Evolutionary conservation across 495 filamentous ascomycete species (phyloP), one percentile per base, ranked within the genome.

Genomic region (Xylaria cubensis): DNA sequence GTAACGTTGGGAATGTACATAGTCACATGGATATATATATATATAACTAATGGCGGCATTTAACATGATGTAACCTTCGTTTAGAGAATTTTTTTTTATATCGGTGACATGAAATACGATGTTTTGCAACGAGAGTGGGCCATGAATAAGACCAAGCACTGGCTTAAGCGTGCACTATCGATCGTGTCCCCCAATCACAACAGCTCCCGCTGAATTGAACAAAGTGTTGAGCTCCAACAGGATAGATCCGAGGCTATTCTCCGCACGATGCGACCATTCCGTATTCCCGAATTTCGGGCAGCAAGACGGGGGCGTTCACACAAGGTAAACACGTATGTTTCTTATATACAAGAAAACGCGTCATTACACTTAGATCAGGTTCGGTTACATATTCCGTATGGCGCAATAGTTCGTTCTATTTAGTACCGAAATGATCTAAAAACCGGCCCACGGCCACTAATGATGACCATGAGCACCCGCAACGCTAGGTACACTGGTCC

Each of bases 351-450:
- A 15, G 32, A 15, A 56, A 67, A 67, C 65, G 50, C n/a, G 65
- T 36, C 50, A 67, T 36, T 19, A 19, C 29, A 51, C 36, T 39
- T 34, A 42, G 62, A 5, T 67, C 5, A 42, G 65, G 50, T 67
- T 29, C 65, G 65, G 65, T 56, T 67, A 32, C 21, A 39, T 36
- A 42, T 67, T 44, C 65, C 65, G 50, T 42, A 42, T 29, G 36
- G 36, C 36, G 36, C 39, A 39, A 15, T 21, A 7, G 21, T 19
- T 24, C 3, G 61, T 64, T 41, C 46, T 3, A 9, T 17, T 53
- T 66, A 4, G 48, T 56, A 55, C 32, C 48, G 32, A 17, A 10
- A 42, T 41, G 13, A 55, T 55, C 34, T 66, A 13, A 53, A 4
- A 3, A 65, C 17, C 44, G 5, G 21, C n/a, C 5, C 29, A 32